These are phyloP conservation scores for Catharanthus roseus DNA, from an alignment of 257 asterid species.

Conservation along the genomic window DNA sequence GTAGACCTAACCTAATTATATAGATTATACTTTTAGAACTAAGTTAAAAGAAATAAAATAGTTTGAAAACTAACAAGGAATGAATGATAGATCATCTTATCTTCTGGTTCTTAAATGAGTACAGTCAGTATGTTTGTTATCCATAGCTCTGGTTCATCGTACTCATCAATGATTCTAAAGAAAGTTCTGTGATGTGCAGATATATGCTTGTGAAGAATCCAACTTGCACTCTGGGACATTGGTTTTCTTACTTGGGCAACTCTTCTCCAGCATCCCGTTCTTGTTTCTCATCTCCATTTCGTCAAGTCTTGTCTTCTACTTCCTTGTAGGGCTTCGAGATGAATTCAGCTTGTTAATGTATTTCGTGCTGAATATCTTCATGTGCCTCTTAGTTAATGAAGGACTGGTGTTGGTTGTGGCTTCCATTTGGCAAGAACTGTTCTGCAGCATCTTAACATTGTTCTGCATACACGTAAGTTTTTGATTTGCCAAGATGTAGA, in stretches of 20 bases:
- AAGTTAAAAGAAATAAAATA: too few relatives aligned
- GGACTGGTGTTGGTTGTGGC: slow-evolving; percentile 69
- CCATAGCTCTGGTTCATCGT: not conserved
- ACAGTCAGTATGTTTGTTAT: not conserved
- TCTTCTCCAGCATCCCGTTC: slow-evolving; percentile 83
- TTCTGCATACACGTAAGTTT: slow-evolving; percentile 73
- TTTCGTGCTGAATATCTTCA: slow-evolving; percentile 70
- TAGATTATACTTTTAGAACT: too few relatives aligned
- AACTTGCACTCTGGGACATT: slow-evolving; percentile 82
- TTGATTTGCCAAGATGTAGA: not conserved
- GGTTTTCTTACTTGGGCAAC: slow-evolving; percentile 78
- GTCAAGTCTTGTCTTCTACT: slow-evolving; percentile 84
- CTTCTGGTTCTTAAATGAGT: not conserved
- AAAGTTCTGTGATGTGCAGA: slow-evolving; percentile 35
- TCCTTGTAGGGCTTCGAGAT: slow-evolving; percentile 74
- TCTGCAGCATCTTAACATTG: slow-evolving; percentile 66
- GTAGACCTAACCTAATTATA: too few relatives aligned
- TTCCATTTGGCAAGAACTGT: slow-evolving; percentile 61
- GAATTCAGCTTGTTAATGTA: slow-evolving; percentile 85
- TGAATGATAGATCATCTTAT: not conserved
- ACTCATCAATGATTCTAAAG: not conserved
- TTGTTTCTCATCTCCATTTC: slow-evolving; percentile 90
- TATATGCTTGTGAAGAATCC: slow-evolving; percentile 73
- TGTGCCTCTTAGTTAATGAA: slow-evolving; percentile 86
- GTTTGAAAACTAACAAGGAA: not conserved